Evolutionary conservation across 305 asterid species (phyloP), one percentile per base, ranked within the genome.

Genomic region (Plantago lanceolata): DNA sequence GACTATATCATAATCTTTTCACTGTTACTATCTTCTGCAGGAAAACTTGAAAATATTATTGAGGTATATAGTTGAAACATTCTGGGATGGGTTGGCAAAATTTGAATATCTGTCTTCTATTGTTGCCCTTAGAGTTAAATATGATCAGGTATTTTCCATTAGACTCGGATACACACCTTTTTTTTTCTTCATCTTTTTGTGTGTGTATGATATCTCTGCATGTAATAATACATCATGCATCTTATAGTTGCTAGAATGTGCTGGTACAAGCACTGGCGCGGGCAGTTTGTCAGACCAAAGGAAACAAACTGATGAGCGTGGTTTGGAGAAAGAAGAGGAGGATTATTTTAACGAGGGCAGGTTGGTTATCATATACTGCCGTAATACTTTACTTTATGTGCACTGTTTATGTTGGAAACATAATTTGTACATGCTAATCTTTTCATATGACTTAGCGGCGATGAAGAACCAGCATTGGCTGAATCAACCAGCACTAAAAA

Each of bases 251-350:
- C 83, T 81, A 35, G 97, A 89, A 73, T 78, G 75, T 65, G 62
- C 79, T 33, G 94, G 84, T 70, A 68, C 81, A 33, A 33, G 40
- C 47, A 73, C 81, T 67, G 81, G 80, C 72, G 62, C 73, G 24
- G 75, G 77, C 48, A 72, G 71, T 70, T 74, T 74, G 67, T 70
- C 76, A 24, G 94, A 84, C 62, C 79, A 88, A 57, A 77, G 94
- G 81, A 88, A 90, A 76, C 85, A 90, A 54, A 77, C 79, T 54
- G 95, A 86, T 44, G 97, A 84, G 69, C 97, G 97, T 21, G 95
- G 90, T 71, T 80, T 90, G 69, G 95, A 90, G 79, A 94, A 88
- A 75, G 99, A 93, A 62, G 97, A 94, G 84, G 96, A 94, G 74
- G 90, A 83, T 37, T 90, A 93, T 76, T 90, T 88, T 73, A 93